Conservation (phyloP, 805 yeast genomes). For the Spathaspora girioi region DNA sequence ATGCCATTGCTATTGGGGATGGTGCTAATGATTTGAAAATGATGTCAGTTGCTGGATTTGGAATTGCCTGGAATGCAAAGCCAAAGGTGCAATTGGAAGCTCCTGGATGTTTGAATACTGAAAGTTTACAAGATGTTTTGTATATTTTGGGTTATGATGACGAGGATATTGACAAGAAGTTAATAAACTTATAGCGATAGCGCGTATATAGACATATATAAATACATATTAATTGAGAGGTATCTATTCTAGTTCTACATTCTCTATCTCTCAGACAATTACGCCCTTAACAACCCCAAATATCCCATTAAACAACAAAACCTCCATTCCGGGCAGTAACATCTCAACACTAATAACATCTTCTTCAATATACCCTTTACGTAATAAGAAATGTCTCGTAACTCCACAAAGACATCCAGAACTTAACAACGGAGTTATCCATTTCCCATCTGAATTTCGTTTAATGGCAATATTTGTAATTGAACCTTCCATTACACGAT, state of each 20-base stretch:
- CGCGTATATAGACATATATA: not conserved
- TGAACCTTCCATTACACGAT: conserved; percentile 73
- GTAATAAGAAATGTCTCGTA: conserved; percentile 60
- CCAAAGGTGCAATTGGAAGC: conserved; percentile 85
- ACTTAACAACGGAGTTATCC: conserved; percentile 79
- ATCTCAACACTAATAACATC: conserved; percentile 43
- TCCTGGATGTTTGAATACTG: conserved; percentile 74
- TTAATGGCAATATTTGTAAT: conserved; percentile 74
- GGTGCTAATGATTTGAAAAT: conserved; percentile 95
- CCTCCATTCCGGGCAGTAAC: conserved; percentile 61
- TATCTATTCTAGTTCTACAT: no score
- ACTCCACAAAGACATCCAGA: conserved; percentile 87
- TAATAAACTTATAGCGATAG: not conserved
- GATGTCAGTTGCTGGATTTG: conserved; percentile 91
- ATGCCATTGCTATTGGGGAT: conserved; percentile 86
- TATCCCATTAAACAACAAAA: conserved; percentile 76
- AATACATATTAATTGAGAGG: not conserved
- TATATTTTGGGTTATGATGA: conserved; percentile 77
- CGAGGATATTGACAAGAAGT: conserved; percentile 38
- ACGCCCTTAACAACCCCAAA: conserved; percentile 74
- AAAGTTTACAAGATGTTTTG: conserved; percentile 68
- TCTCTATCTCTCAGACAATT: conserved; percentile 8
- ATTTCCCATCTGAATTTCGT: conserved; percentile 39
- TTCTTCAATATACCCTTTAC: conserved; percentile 52
- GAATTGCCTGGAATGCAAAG: conserved; percentile 97